Evolutionary conservation across 78 protist genomes (phyloP).

Genomic region (Dictyostelium purpureum): DNA sequence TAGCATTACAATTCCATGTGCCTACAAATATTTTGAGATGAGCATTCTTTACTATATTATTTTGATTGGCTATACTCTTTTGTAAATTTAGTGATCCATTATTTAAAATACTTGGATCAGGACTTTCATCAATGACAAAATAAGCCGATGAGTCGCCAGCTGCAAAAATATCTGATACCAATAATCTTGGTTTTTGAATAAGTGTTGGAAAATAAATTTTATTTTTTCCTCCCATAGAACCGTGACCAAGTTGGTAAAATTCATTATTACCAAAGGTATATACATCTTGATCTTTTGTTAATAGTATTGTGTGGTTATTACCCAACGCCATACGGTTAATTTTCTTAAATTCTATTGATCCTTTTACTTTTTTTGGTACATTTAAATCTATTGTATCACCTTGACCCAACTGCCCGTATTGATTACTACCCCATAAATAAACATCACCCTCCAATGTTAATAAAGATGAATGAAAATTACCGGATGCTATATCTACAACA

Average conservation of each 20-base stretch:
- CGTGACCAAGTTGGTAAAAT: slow-evolving; percentile 14
- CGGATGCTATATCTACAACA: slow-evolving; percentile 18
- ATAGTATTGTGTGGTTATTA: not conserved
- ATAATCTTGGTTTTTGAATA: slow-evolving; percentile 26
- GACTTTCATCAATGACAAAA: slow-evolving; percentile 11
- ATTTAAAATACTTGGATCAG: not conserved
- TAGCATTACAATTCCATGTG: slow-evolving; percentile 78
- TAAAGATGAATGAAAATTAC: slow-evolving; percentile 30
- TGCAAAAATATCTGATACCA: slow-evolving; percentile 56
- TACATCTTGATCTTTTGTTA: slow-evolving; percentile 3
- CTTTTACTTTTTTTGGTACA: slow-evolving; percentile 22
- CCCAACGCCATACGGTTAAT: slow-evolving; percentile 33
- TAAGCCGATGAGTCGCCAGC: slow-evolving; percentile 72
- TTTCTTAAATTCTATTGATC: not conserved
- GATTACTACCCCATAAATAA: slow-evolving; percentile 48
- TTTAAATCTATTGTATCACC: slow-evolving; percentile 14
- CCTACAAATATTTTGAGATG: slow-evolving; percentile 55
- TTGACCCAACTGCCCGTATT: slow-evolving; percentile 63
- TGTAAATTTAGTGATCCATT: not conserved
- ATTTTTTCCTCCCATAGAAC: not conserved
- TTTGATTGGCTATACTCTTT: not conserved
- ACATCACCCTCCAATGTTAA: slow-evolving; percentile 40
- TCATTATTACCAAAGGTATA: slow-evolving; percentile 16
- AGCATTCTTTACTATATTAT: not conserved
- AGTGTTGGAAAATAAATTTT: slow-evolving; percentile 16